Base-by-base conservation (phyloP, 139 green algal species). In the Zygnema cylindricum region DNA sequence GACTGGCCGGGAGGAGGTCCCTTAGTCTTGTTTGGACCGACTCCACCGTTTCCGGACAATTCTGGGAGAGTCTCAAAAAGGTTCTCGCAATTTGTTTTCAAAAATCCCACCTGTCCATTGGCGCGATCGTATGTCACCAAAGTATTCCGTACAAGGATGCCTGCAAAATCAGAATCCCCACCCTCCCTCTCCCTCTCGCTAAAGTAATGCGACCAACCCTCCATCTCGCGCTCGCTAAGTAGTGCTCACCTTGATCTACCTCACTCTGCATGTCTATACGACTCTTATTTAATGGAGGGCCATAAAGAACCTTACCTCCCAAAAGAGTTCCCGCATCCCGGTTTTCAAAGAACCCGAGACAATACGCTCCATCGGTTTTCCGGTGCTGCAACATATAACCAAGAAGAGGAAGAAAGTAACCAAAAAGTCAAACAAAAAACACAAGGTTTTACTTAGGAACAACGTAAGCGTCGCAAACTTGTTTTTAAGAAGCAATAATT, bases 321-420 rank as follows among this genome's bases (percentile, higher is more conserved):
- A 98, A 90, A 2, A 98, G 92, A 0, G 95, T 96, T 22, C 96
- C 96, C 39, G 86, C 42, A 1, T 76, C 35, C 0, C 89, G 92
- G 84, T 98, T 98, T 92, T 98, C 95, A 86, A 98, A 98, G 0
- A 98, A 57, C 16, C 96, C 96, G 75, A 98, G 85, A 93, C 96
- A 98, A 86, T 97, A 98, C 69, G 94, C 94, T 16, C 92, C 93
- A 0, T 55, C 43, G 43, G 92, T 81, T 16, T 92, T 93, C 32
- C 87, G 89, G 87, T 96, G 93, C 85, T 89, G 85, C 71, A 79
- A 57, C 7, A 79, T 79, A 16, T 79, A 49, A 16, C 7, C 39
- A 43, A 49, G 71, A 79, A 49, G 11, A 16, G 7, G 71, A 43
- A 79, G 39, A 16, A 25, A 63, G 49, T 63, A 16, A 63, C 49